A percentile compares a stretch with the other conserved stretches of the same genome.
These are phyloP conservation scores for Dipteronia sinensis DNA, from an alignment of 345 rosid species.

Conservation along the genomic window DNA sequence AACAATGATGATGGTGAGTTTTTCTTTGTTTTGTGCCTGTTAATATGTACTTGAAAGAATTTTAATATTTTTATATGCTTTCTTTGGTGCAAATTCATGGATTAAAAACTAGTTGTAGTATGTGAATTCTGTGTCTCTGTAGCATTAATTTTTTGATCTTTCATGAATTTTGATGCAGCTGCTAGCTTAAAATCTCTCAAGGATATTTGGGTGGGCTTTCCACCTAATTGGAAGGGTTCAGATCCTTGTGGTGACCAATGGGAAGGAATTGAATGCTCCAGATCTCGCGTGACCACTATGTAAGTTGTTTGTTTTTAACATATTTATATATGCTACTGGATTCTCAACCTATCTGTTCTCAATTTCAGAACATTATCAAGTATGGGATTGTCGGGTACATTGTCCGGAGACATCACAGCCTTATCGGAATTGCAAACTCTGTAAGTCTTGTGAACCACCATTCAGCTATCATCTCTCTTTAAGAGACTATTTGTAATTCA, in stretches of 20 bases:
- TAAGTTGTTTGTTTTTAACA: slow-evolving; percentile 12
- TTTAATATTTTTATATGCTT: too few relatives aligned
- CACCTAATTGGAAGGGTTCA: slow-evolving; percentile 44
- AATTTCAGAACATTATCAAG: neutral
- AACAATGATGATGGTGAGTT: neutral
- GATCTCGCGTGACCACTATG: slow-evolving; percentile 41
- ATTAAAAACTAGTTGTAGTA: too few relatives aligned
- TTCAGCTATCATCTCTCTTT: neutral
- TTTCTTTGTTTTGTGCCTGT: neutral
- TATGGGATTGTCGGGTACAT: neutral
- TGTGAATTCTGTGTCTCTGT: too few relatives aligned
- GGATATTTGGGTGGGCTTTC: slow-evolving; percentile 35
- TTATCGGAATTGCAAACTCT: slow-evolving; percentile 1
- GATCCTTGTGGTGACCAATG: slow-evolving; percentile 55
- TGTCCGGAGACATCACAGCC: neutral
- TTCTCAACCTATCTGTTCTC: neutral
- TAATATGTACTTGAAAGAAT: too few relatives aligned
- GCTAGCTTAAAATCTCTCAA: slow-evolving; percentile 32
- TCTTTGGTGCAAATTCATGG: too few relatives aligned
- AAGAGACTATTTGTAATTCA: neutral
- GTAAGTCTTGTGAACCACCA: neutral
- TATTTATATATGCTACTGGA: neutral
- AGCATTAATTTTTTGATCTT: too few relatives aligned
- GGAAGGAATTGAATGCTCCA: slow-evolving; percentile 45
- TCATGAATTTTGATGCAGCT: slow-evolving; percentile 30